Percentiles rank a stretch among this genome's conserved stretches.
These are phyloP conservation scores for Tolypocladium endophyticum DNA, from an alignment of 2,329 filamentous ascomycete species.

Conservation along the genomic window DNA sequence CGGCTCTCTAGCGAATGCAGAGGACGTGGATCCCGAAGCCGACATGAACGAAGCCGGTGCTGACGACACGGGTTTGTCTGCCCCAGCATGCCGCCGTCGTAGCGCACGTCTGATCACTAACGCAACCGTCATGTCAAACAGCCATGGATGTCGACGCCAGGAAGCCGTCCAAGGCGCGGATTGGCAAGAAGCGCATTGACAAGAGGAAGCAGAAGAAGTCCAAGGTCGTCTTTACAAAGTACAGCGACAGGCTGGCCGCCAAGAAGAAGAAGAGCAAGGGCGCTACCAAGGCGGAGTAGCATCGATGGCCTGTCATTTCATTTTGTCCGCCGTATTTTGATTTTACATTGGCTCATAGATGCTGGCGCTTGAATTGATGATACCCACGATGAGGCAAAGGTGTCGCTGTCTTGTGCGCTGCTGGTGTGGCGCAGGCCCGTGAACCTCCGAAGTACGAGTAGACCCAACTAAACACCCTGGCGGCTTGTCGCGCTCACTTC, in stretches of 20 bases:
- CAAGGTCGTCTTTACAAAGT: conserved; percentile 50
- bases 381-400: conserved; percentile 4
- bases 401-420: not conserved
- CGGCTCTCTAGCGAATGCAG: conserved; percentile 5
- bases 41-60: conserved; percentile 18
- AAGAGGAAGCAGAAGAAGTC: conserved; percentile 47
- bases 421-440: conserved; percentile 6
- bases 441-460: not conserved
- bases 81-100: not conserved
- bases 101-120: conserved; percentile 1
- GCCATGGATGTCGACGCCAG: conserved; percentile 50
- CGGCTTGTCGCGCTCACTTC: not conserved
- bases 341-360: not conserved
- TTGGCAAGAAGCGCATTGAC: conserved; percentile 40
- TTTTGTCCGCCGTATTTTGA: not conserved
- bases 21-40: conserved; percentile 16
- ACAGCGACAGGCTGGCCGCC: conserved; percentile 37
- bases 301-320: not conserved
- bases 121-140: conserved; percentile 4
- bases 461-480: not conserved
- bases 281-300: not conserved
- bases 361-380: conserved; percentile 7
- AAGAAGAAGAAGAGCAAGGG: conserved; percentile 28
- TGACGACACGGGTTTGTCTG: conserved; percentile 14
- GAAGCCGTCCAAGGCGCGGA: conserved; percentile 27